These are phyloP conservation scores for Arthroderma uncinatum DNA, from an alignment of 2,329 filamentous ascomycete genomes.

Conservation along the genomic window DNA sequence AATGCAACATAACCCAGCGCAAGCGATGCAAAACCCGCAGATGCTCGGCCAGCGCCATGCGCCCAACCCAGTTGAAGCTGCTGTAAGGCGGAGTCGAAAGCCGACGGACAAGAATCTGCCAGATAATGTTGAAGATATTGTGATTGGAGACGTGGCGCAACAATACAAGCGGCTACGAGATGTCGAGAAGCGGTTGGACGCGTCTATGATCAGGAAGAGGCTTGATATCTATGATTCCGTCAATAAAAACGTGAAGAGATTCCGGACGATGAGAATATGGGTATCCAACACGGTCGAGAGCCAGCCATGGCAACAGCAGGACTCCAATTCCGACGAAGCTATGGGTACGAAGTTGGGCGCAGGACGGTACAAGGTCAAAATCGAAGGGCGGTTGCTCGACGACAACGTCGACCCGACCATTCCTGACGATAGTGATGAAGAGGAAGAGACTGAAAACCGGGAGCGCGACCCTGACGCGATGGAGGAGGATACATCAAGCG, in stretches of 20 bases:
- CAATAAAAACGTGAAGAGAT: slow-evolving; percentile 63
- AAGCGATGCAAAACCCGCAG: slow-evolving; percentile 27
- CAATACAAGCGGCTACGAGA: slow-evolving; percentile 78
- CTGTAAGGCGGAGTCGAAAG: slow-evolving; percentile 72
- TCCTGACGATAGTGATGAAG: slow-evolving; percentile 42
- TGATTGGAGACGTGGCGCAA: slow-evolving; percentile 69
- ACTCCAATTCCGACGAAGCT: slow-evolving; percentile 43
- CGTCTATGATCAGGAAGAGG: slow-evolving; percentile 86
- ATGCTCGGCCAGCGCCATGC: slow-evolving; percentile 28
- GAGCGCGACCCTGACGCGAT: slow-evolving; percentile 43
- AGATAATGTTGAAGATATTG: slow-evolving; percentile 72
- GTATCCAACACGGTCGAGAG: slow-evolving; percentile 90
- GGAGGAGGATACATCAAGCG: slow-evolving; percentile 46
- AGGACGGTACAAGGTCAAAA: slow-evolving; percentile 66
- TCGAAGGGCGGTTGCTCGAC: slow-evolving; percentile 75
- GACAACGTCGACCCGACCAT: slow-evolving; percentile 48
- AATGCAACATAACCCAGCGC: slow-evolving; percentile 27
- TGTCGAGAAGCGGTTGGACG: slow-evolving; percentile 77
- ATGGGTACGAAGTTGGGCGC: slow-evolving; percentile 47
- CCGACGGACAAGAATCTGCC: slow-evolving; percentile 93
- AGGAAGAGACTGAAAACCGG: slow-evolving; percentile 27
- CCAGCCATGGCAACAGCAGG: slow-evolving; percentile 76
- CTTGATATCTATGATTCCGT: slow-evolving; percentile 79
- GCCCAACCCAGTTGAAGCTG: slow-evolving; percentile 33
- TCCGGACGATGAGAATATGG: slow-evolving; percentile 82